These are phyloP conservation scores for Fusarium floridanum DNA, from an alignment of 2,329 filamentous ascomycete genomes.

Conservation along the genomic window DNA sequence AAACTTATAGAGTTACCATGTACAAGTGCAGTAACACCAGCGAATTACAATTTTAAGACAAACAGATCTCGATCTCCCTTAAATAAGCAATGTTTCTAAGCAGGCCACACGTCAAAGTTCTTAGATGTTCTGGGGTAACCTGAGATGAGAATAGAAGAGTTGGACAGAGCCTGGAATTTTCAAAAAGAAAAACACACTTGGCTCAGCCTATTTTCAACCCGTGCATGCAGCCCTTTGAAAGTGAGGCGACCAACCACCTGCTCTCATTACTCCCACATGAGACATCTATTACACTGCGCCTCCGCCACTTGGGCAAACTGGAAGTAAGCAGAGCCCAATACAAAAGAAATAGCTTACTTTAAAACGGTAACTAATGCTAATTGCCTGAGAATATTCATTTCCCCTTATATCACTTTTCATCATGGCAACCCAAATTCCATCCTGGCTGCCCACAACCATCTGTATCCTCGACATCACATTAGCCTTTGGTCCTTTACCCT, in stretches of 20 bases:
- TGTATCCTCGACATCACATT: neutral
- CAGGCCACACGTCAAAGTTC: neutral
- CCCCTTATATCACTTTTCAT: neutral
- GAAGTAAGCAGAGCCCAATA: neutral
- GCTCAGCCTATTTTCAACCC: no score
- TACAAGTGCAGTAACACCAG: neutral
- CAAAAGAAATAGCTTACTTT: neutral
- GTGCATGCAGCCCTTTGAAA: no score
- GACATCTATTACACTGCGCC: neutral
- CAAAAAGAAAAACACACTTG: no score
- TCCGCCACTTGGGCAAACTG: neutral
- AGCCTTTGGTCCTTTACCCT: neutral
- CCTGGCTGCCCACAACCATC: neutral
- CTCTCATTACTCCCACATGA: neutral
- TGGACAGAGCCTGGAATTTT: no score
- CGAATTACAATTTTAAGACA: neutral
- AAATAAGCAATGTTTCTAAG: neutral
- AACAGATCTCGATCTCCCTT: neutral
- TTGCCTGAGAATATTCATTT: neutral
- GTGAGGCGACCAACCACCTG: neutral
- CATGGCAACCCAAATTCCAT: neutral
- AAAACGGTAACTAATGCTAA: neutral
- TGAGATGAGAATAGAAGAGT: no score
- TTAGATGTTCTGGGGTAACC: no score
- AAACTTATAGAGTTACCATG: neutral